phyloP scores from a whole-genome alignment of 345 rosid genomes.

The Trapa bicornis region DNA sequence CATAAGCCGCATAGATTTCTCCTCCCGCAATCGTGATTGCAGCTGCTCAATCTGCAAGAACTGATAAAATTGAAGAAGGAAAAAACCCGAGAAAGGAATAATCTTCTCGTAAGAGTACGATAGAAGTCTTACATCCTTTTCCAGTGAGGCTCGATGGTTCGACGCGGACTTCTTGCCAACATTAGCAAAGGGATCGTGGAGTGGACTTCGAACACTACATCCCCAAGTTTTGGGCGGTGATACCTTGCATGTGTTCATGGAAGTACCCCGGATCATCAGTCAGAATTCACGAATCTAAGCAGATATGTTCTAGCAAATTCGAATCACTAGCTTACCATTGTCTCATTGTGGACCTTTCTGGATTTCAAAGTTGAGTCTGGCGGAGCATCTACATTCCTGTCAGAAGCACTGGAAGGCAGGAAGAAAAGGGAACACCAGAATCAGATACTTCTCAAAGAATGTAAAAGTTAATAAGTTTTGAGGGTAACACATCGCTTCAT shows the following conservation, averaged over 20 bases:
- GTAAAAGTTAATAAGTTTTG: background rate
- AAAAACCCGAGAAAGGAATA: constrained; percentile 4
- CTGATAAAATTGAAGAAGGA: background rate
- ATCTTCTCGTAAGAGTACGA: background rate
- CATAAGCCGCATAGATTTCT: constrained; percentile 57
- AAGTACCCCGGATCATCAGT: background rate
- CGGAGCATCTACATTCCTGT: constrained; percentile 30
- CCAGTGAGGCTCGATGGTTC: constrained; percentile 53
- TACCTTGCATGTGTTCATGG: constrained; percentile 20
- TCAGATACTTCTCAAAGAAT: background rate
- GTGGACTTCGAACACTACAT: constrained; percentile 34
- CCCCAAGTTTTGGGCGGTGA: constrained; percentile 25
- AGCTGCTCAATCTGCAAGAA: constrained; percentile 68
- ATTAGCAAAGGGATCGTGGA: constrained; percentile 16
- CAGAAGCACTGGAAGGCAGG: constrained; percentile 46
- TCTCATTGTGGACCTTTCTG: constrained; percentile 24
- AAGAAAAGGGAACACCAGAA: background rate
- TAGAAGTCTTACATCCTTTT: constrained; percentile 55
- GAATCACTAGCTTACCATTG: constrained; percentile 29
- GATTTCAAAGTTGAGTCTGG: constrained; percentile 20
- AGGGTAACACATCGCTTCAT: no score
- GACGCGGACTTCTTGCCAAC: constrained; percentile 18
- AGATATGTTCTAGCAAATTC: background rate
- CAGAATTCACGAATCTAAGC: no score
- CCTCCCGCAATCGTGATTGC: constrained; percentile 65